Percentiles rank a stretch among this genome's conserved stretches.
phyloP scores from a whole-genome alignment of 768 basidiomycete species.

The Gelatoporia subvermispora region DNA sequence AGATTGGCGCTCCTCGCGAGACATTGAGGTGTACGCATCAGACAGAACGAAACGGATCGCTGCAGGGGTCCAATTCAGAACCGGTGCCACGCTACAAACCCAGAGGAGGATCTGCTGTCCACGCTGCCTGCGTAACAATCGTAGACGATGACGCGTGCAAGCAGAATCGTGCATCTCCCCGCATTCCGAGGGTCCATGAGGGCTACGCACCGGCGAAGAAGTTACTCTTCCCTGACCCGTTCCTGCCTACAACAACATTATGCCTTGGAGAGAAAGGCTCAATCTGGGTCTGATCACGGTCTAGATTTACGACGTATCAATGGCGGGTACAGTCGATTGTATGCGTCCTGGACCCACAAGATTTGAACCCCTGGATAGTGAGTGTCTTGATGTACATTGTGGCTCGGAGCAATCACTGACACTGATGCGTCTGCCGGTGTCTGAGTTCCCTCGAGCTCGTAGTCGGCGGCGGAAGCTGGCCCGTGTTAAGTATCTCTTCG shows the following conservation, averaged over 20 bases:
- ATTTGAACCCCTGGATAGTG: conserved; percentile 95
- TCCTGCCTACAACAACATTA: conserved; percentile 95
- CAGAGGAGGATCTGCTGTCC: too few relatives aligned
- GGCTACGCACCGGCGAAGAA: conserved; percentile 90
- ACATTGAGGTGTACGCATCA: conserved; percentile 96
- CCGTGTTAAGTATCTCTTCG: neutral
- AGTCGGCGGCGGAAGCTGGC: neutral
- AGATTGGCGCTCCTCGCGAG: conserved; percentile 85
- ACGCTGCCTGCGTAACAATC: too few relatives aligned
- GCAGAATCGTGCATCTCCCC: too few relatives aligned
- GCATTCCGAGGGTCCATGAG: too few relatives aligned
- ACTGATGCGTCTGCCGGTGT: neutral
- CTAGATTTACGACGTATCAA: conserved; percentile 30
- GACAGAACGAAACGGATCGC: conserved; percentile 97
- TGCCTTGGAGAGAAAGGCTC: conserved; percentile 92
- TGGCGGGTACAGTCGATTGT: neutral
- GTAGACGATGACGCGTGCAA: too few relatives aligned
- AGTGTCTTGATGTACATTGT: conserved; percentile 83
- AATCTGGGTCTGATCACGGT: conserved; percentile 85
- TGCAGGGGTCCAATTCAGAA: conserved; percentile 26
- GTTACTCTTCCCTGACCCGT: conserved; percentile 98
- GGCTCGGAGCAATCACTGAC: neutral
- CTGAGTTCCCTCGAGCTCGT: neutral
- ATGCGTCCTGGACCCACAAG: conserved; percentile 52
- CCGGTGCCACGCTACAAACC: too few relatives aligned